Base-by-base conservation (phyloP, 352 stramenopile genomes). In the Phytophthora sp. region DNA sequence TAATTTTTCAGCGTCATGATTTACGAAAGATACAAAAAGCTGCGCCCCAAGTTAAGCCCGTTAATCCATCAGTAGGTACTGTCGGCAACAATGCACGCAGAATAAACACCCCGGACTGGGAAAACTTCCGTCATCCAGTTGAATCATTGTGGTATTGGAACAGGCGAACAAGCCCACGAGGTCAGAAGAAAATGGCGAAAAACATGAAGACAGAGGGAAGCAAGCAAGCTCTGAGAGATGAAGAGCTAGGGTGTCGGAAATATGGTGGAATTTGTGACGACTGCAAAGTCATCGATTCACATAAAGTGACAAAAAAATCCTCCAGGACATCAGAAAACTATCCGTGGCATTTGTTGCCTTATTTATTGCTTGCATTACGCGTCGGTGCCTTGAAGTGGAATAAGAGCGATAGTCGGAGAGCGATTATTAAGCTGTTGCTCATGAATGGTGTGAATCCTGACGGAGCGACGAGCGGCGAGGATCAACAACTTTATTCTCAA, bases 291-390 rank as follows among this genome's bases (percentile, higher is more conserved):
- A 17, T 24, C 31, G 37, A 15, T n/a, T 13, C 18, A 12, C 26
- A 20, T 38, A 21, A 17, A 13, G 32, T 26, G 7, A 28, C 21
- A 17, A 37, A 21, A 41, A 7, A 10, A 26, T 32, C 30, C 11
- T 32, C 49, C 12, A 27, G n/a, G 5, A 23, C 30, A 21, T 12
- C 27, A 56, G 39, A 20, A 12, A 7, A 28, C 4, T 17, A n/a
- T 8, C 15, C 15, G 8, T 24, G 1, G 18, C 35, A 45, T 15
- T 11, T 63, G 6, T 20, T 64, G 0, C 55, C 77, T 6, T 61
- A 72, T 13, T 57, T 89, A 4, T 12, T 69, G 10, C 35, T 83
- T 13, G 76, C 73, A 9, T 43, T 87, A 20, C 76, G 68, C 4
- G 15, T 55, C 45, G 79, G 74, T 17, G 38, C 39, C 17, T 24